Base-by-base conservation (phyloP, 257 asterid genomes). In the Plantago elongata region DNA sequence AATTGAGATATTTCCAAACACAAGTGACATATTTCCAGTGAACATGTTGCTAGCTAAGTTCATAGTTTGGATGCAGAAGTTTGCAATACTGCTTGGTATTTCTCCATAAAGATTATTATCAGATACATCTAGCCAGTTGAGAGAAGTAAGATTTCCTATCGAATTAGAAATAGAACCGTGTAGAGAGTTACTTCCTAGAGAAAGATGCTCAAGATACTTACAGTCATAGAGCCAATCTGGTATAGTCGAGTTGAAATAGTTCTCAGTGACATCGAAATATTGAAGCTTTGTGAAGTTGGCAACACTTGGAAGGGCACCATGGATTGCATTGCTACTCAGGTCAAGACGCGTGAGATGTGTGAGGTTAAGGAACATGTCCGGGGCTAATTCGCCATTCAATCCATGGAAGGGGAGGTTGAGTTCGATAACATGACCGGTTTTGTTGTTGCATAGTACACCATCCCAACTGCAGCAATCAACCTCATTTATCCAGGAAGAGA, bases 121-220 rank as follows among this genome's bases (percentile, higher is more conserved):
- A 40, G 29, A 38, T n/a, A 64, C 3, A 42, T 51, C 61, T 13
- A 64, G 61, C n/a, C 45, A 8, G 9, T 52, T 43, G 10, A 64
- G 69, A 64, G 52, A 16, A 51, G 50, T 64, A 18, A 64, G 14
- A 37, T 64, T 51, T 64, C 27, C 44, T 42, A 64, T 52, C 43
- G 51, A 50, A 64, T 54, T 64, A 30, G 43, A 27, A 51, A 64
- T 51, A 11, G 52, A 17, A 38, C 34, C 52, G 0, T 30, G 51
- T 11, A 64, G 12, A 42, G 7, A 16, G 5, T 18, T 64, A 0
- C 1, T 5, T 3, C 52, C 4, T 9, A 45, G 11, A 17, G 2
- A 3, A n/a, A 52, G 18, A 64, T 2, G 13, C 69, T 64, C 57
- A 57, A 66, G 70, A 51, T 29, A 40, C 9, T 14, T 37, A 12